Conservation (phyloP, 495 filamentous ascomycete genomes). For the Daldinia bambusicola region DNA sequence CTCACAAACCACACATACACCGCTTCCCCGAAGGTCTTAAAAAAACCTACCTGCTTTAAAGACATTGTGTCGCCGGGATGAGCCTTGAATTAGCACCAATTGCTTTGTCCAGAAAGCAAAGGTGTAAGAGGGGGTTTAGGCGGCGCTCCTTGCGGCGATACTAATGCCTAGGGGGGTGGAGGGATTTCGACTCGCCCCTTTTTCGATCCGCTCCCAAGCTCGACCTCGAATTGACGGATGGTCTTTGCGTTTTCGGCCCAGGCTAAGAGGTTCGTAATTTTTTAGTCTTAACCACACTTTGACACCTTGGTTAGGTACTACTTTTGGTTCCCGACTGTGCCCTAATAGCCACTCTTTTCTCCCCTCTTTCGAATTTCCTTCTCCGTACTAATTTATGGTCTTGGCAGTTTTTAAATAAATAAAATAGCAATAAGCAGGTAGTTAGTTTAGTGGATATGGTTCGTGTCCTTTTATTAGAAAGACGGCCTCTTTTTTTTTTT, state of each 20-base stretch:
- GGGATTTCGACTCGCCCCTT: constrained; percentile 12
- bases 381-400: constrained; percentile 17
- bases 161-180: constrained; percentile 12
- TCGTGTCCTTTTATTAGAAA: not conserved
- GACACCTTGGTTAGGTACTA: constrained; percentile 11
- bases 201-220: constrained; percentile 24
- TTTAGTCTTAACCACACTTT: constrained; percentile 13
- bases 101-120: constrained; percentile 49
- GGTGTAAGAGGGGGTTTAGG: constrained; percentile 10
- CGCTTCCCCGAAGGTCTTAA: too few species aligned
- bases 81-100: constrained; percentile 40
- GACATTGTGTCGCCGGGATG: constrained; percentile 62
- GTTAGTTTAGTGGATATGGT: not conserved
- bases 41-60: constrained; percentile 73
- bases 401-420: not conserved
- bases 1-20: too few species aligned
- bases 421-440: not conserved
- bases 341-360: constrained; percentile 15
- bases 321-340: constrained; percentile 11
- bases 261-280: constrained; percentile 8
- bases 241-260: constrained; percentile 13
- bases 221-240: constrained; percentile 11
- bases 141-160: constrained; percentile 37
- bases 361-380: not conserved
- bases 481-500: not conserved